Conservation (phyloP, 345 rosid genomes). For the Cardiospermum halicacabum region DNA sequence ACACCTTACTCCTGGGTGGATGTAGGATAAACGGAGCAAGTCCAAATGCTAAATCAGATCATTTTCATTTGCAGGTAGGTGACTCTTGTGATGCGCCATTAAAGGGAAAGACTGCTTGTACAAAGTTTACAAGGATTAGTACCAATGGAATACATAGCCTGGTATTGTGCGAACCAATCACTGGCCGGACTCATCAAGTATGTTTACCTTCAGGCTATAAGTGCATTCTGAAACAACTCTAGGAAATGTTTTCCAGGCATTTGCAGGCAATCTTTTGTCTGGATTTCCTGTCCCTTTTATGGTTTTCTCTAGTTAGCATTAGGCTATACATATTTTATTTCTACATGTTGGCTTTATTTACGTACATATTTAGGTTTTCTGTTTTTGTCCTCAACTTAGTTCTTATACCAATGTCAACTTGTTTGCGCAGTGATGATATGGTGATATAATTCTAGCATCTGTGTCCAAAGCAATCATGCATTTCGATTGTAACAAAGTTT, state of each 20-base stretch:
- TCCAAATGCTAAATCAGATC: slow-evolving; percentile 12
- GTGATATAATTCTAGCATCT: neutral
- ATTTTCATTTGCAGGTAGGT: slow-evolving; percentile 38
- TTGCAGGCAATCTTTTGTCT: neutral
- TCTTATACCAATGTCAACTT: neutral
- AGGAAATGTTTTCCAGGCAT: neutral
- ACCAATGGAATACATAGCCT: slow-evolving; percentile 81
- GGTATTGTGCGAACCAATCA: slow-evolving; percentile 83
- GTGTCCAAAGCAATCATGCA: neutral
- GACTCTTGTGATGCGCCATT: slow-evolving; percentile 26
- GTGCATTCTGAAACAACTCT: neutral
- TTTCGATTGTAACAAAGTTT: neutral
- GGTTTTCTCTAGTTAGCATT: neutral
- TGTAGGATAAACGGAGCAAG: neutral
- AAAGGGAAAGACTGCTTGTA: slow-evolving; percentile 76
- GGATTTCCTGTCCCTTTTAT: neutral
- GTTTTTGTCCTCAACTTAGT: too few relatives aligned
- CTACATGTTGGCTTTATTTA: too few relatives aligned
- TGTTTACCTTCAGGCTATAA: slow-evolving; percentile 17
- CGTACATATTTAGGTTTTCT: too few relatives aligned
- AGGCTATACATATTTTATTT: neutral
- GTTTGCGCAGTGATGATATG: neutral
- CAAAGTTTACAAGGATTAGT: slow-evolving; percentile 78
- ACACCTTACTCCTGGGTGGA: neutral
- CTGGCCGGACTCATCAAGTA: slow-evolving; percentile 97